Conservation (phyloP, 805 yeast species). For the Lipomyces sp. region DNA sequence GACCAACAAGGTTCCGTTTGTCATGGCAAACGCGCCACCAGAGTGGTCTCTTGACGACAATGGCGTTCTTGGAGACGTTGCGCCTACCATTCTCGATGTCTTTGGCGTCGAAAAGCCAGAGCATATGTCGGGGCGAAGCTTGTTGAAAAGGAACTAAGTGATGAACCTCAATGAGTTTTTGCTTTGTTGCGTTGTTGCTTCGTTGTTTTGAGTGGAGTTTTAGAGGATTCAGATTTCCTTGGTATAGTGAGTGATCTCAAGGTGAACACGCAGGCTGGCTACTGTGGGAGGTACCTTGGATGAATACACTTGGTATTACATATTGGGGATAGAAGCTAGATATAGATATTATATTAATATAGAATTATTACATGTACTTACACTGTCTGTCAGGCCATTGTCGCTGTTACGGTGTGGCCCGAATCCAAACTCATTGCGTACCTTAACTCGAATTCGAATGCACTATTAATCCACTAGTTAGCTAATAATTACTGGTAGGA, state of each 20-base stretch:
- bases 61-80: constrained; percentile 40
- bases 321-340: not conserved
- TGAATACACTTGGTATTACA: not conserved
- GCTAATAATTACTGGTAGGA: no score
- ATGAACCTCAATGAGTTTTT: not conserved
- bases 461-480: no score
- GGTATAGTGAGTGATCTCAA: not conserved
- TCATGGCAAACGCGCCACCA: constrained; percentile 38
- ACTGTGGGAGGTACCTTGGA: not conserved
- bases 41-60: constrained; percentile 34
- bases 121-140: constrained; percentile 37
- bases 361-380: no score
- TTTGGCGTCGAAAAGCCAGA: constrained; percentile 36
- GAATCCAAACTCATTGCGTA: no score
- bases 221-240: not conserved
- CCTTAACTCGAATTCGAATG: no score
- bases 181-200: not conserved
- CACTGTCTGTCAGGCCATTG: no score
- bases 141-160: constrained; percentile 22
- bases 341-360: not conserved
- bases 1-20: constrained; percentile 38
- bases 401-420: no score
- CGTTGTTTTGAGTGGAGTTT: not conserved
- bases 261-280: constrained; percentile 1
- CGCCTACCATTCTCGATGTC: constrained; percentile 39